Base-by-base conservation (phyloP, 352 stramenopile genomes). In the Phytophthora pluvialis region DNA sequence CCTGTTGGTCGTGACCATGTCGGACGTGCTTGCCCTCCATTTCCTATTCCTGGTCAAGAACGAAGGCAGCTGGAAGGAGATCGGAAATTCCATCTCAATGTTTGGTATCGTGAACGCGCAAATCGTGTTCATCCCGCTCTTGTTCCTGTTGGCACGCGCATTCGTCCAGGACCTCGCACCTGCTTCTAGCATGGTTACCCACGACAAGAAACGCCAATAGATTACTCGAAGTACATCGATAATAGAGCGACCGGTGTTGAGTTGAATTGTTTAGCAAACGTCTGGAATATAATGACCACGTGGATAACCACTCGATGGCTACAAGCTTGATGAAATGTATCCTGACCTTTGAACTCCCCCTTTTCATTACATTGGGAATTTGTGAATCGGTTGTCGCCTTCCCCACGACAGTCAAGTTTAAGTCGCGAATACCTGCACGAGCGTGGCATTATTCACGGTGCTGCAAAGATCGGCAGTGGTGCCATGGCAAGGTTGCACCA, bases 31-130 rank as follows among this genome's bases (percentile, higher is more conserved):
- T 25, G 85, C 87, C 47, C 67, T 95, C 13, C 87, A 95, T 38
- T 93, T 95, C 36, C 75, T 95, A 16, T 95, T 93, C 55, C 64
- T 90, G 25, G 87, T 95, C 16, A 77, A 81, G 38, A 88, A 95
- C 69, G 82, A 95, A 83, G 87, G 87, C 60, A 92, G 81, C 47
- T 95, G 87, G 87, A 93, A 94, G 51, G 78, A 94, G 54, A 95
- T 95, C 45, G 87, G 87, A 31, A 95, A 95, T 64, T 93, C 83
- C 31, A 94, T 94, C 49, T 93, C 84, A 9, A 91, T 90, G 78
- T 94, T 90, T 65, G 86, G 86, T 42, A 90, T 94, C 50, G 86
- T 91, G 48, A 94, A 94, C 59, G 81, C 83, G 10, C 82, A 90
- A 50, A 86, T 91, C 50, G 81, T 94, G 4, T 94, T 94, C 48